Conservation (phyloP, 495 filamentous ascomycete genomes). For the Sordaria brevicollis region DNA sequence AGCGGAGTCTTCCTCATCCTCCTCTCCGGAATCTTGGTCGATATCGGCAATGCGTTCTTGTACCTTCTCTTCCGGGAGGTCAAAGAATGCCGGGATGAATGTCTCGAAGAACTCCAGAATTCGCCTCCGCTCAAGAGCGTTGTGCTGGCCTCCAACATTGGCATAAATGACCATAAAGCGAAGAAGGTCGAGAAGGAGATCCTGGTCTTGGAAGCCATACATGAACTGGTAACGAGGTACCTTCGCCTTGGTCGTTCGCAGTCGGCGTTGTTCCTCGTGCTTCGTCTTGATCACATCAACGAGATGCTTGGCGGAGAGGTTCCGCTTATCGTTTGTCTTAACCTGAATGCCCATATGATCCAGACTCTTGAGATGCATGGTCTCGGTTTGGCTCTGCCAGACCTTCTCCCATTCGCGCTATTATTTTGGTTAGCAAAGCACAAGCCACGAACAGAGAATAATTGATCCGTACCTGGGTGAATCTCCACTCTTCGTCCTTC, state of each 20-base stretch:
- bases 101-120: constrained; percentile 76
- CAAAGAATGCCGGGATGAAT: constrained; percentile 85
- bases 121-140: constrained; percentile 60
- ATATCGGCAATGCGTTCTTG: constrained; percentile 66
- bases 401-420: constrained; percentile 97
- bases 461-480: constrained; percentile 46
- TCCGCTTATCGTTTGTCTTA: constrained; percentile 77
- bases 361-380: constrained; percentile 87
- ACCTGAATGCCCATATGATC: constrained; percentile 88
- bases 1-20: constrained; percentile 58
- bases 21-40: constrained; percentile 48
- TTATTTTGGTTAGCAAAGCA: constrained; percentile 6
- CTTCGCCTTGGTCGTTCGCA: constrained; percentile 48
- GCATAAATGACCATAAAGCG: constrained; percentile 70
- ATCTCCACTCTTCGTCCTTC: constrained; percentile 94
- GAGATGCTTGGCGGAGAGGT: constrained; percentile 76
- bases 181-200: constrained; percentile 70
- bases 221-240: constrained; percentile 61
- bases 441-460: neutral
- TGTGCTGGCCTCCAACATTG: constrained; percentile 55
- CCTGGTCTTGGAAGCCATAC: constrained; percentile 62
- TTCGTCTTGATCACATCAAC: constrained; percentile 77
- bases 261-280: constrained; percentile 70
- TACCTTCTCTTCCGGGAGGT: constrained; percentile 64
- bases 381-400: constrained; percentile 87